A percentile compares a stretch with the other conserved stretches of the same genome.
Evolutionary conservation across 2,329 filamentous ascomycete genomes (phyloP).

Genomic region (Diaporthe sp.): DNA sequence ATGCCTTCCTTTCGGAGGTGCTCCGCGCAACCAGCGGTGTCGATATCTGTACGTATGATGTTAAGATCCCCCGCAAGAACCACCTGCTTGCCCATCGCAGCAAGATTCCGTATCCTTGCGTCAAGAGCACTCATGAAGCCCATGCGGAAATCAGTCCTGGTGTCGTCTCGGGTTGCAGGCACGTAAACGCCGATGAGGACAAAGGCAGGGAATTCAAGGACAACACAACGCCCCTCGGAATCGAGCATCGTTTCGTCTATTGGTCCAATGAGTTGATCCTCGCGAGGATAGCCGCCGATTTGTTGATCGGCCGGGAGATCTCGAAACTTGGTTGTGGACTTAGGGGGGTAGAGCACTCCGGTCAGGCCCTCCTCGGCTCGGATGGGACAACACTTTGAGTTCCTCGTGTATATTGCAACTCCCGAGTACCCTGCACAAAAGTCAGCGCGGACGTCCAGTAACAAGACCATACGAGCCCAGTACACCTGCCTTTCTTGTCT

Average conservation of each 20-base stretch:
- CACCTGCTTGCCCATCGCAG: constrained; percentile 85
- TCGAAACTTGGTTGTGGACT: constrained; percentile 78
- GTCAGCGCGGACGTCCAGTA: constrained; percentile 16
- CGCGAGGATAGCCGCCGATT: constrained; percentile 89
- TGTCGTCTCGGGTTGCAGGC: constrained; percentile 89
- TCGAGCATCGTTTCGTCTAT: constrained; percentile 83
- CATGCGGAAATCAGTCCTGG: constrained; percentile 84
- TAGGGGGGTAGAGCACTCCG: constrained; percentile 82
- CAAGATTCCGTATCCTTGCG: constrained; percentile 85
- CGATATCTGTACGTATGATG: constrained; percentile 77
- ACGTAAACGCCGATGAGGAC: constrained; percentile 94
- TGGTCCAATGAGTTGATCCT: constrained; percentile 73
- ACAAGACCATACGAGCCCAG: neutral
- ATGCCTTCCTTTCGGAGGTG: constrained; percentile 78
- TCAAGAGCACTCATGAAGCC: constrained; percentile 87
- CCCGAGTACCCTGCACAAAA: constrained; percentile 84
- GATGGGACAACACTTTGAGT: constrained; percentile 85
- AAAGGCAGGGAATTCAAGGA: constrained; percentile 95
- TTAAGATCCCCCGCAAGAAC: constrained; percentile 92
- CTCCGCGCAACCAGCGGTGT: constrained; percentile 82
- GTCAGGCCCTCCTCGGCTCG: constrained; percentile 95
- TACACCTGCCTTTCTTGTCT: constrained; percentile 84
- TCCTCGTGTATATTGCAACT: constrained; percentile 95
- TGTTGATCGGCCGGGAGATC: constrained; percentile 80
- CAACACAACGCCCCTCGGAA: constrained; percentile 90